phyloP scores from a whole-genome alignment of 1,284 basidiomycete genomes.

The Ceratobasidium sp. region DNA sequence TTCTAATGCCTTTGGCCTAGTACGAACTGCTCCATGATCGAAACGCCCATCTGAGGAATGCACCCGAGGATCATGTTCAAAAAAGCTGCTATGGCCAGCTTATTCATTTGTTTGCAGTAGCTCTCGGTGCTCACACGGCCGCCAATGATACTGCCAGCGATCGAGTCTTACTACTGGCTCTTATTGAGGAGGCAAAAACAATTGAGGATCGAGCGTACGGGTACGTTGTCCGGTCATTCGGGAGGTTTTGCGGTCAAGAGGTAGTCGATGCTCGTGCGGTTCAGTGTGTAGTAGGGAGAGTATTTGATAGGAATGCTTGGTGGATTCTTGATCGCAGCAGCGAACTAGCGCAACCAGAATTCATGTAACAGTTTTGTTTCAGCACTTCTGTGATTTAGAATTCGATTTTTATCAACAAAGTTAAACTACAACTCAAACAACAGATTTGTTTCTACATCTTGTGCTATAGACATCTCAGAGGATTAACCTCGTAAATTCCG shows the following conservation, averaged over 20 bases:
- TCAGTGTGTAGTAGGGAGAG: conserved; percentile 46
- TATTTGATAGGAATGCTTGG: conserved; percentile 46
- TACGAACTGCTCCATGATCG: conserved; percentile 51
- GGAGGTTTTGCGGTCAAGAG: too few relatives aligned
- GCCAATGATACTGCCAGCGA: too few relatives aligned
- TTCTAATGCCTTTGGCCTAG: conserved; percentile 41
- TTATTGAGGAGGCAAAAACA: conserved; percentile 10
- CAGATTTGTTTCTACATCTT: too few relatives aligned
- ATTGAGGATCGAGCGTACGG: conserved; percentile 28
- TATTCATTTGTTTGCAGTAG: conserved; percentile 47
- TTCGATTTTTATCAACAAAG: too few relatives aligned
- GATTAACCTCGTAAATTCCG: too few relatives aligned
- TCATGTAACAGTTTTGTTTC: too few relatives aligned
- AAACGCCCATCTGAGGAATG: conserved; percentile 43
- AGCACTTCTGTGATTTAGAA: too few relatives aligned
- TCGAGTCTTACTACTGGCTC: conserved; percentile 46
- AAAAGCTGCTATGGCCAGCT: conserved; percentile 49
- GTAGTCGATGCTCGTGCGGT: conserved; percentile 48
- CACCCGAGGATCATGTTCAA: conserved; percentile 27
- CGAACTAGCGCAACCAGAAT: too few relatives aligned
- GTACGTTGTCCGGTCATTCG: too few relatives aligned
- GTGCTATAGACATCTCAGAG: too few relatives aligned
- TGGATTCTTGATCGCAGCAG: conserved; percentile 51
- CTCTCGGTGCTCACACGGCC: conserved; percentile 39
- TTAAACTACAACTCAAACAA: too few relatives aligned